Evolutionary conservation across 106 monocot genomes (phyloP), one percentile per base, ranked within the genome.

Genomic region (Hemerocallis citrina): DNA sequence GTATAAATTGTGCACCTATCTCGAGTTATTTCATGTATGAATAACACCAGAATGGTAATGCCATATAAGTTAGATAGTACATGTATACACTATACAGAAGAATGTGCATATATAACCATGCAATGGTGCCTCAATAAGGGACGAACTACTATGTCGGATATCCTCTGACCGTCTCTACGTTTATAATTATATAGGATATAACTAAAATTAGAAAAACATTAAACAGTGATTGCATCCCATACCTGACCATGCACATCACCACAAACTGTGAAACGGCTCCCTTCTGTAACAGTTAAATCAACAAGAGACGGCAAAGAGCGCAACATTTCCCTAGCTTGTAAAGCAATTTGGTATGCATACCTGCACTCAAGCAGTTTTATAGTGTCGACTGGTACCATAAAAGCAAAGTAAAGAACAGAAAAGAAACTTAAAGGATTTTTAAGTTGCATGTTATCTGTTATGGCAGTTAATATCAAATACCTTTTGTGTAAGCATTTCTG

Each of bases 171-270:
- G n/a, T n/a, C n/a, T n/a, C n/a, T n/a, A n/a, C n/a, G n/a, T n/a
- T n/a, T n/a, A n/a, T n/a, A n/a, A n/a, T n/a, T n/a, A n/a, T n/a
- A n/a, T n/a, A n/a, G n/a, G n/a, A n/a, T n/a, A n/a, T n/a, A n/a
- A n/a, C n/a, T n/a, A n/a, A n/a, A n/a, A n/a, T n/a, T n/a, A n/a
- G n/a, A n/a, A n/a, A n/a, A n/a, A n/a, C n/a, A n/a, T n/a, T n/a
- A n/a, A n/a, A n/a, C n/a, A n/a, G 9, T 32, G 6, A n/a, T 57
- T 57, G 19, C 17, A 36, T 25, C 1, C 60, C 37, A 43, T 62
- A 88, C 96, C 88, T 98, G 96, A 2, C 96, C 96, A 69, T 98
- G 95, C 17, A 98, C 84, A 68, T 98, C 96, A 62, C 96, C 96
- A 55, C 96, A 98, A 61, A 98, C 79, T 43, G 96, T 91, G 24